Evolutionary conservation across 2,329 filamentous ascomycete genomes (phyloP), one percentile per base, ranked within the genome.

Genomic region (Talaromyces sp.): DNA sequence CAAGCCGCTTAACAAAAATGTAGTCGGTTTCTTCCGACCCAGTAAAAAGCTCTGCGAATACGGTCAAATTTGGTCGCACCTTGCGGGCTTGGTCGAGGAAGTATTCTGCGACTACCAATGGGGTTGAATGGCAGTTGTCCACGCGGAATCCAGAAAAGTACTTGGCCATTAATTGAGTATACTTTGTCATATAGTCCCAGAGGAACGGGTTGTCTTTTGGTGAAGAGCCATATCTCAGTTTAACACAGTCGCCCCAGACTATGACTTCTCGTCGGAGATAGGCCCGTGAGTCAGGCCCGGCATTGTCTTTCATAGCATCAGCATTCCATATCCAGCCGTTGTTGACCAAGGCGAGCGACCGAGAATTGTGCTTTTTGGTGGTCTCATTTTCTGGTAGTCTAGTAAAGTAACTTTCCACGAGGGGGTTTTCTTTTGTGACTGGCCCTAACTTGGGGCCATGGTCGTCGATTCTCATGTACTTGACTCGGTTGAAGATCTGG

Each of bases 311-410:
- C 75, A 97, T 84, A 1, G 94, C 93, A 76, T 97, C 95, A 6
- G 93, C 93, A 61, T 91, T 93, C 94, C 94, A 99, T 9, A 99
- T 92, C 94, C 94, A 99, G 50, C 94, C 94, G 70, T 99, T 99
- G 76, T 97, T 97, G 46, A 88, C 92, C 56, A 99, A 78, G 2
- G 91, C 90, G 52, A 96, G 81, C 50, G 92, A 88, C 60, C 88
- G 88, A 1, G 87, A 82, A 60, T 87, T 87, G 69, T 95, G 88
- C 69, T 90, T 87, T 63, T 86, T 82, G 0, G 94, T 96, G 11
- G 82, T 85, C 11, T 89, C 85, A 67, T 96, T 96, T 31, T 83
- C 73, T 1, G 92, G 90, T 46, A 99, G 80, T 29, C 93, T 86
- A 0, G 94, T 97, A 75, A 99, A 99, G 78, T 99, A 99, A 0